phyloP scores from a whole-genome alignment of 2,329 filamentous ascomycete species.

The Dothistroma pini region DNA sequence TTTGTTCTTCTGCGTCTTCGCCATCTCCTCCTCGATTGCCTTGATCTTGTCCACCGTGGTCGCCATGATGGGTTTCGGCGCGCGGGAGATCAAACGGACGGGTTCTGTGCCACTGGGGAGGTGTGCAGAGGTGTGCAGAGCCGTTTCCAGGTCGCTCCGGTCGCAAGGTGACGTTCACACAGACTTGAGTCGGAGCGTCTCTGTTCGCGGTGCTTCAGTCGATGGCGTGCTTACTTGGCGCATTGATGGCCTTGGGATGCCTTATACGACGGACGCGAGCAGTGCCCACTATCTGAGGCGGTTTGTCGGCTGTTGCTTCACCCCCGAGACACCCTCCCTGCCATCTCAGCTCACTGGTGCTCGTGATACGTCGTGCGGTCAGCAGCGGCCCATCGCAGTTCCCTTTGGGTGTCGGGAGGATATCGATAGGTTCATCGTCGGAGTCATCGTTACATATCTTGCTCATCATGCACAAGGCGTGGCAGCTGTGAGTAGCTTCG shows the following conservation, averaged over 20 bases:
- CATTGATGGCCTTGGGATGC: too few relatives aligned
- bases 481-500: neutral
- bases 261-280: too few relatives aligned
- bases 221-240: too few relatives aligned
- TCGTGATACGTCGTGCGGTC: neutral
- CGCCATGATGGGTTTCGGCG: constrained; percentile 59
- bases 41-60: constrained; percentile 99
- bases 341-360: neutral
- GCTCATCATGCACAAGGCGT: neutral
- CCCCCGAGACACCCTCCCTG: too few relatives aligned
- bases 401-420: neutral
- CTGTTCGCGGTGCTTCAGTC: too few relatives aligned
- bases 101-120: neutral
- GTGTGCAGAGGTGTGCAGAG: neutral
- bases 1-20: constrained; percentile 75
- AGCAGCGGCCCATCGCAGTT: neutral
- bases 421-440: neutral
- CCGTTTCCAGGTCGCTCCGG: neutral
- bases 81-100: neutral
- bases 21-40: constrained; percentile 97
- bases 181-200: neutral
- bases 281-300: too few relatives aligned
- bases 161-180: neutral
- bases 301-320: too few relatives aligned
- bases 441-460: neutral